Base-by-base conservation (phyloP, 805 yeast species). In the Ogataea haglerorum region DNA sequence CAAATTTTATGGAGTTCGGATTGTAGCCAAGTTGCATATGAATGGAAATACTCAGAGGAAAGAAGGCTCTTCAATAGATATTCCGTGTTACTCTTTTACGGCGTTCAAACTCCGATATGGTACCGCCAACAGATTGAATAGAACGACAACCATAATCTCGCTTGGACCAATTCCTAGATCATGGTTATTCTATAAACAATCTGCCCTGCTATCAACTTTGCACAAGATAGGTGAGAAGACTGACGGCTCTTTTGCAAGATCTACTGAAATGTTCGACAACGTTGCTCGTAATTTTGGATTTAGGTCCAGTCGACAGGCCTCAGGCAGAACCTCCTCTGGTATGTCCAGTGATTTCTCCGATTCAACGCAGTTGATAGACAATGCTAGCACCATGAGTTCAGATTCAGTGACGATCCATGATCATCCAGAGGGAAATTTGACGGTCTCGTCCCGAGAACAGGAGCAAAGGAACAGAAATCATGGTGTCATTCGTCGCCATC, bases 91-190 rank as follows among this genome's bases (percentile, higher is more conserved):
- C 21, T 80, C 87, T 2, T 83, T 76, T 60, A 78, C 87, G 0
- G 82, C 84, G 0, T 77, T 71, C 43, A 65, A 85, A 30, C 61
- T 85, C 18, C 60, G 70, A 12, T 80, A 79, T 56, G 69, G 75
- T n/a, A 63, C 69, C 7, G 64, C 82, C 0, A 37, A 51, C 4
- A 73, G 76, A 40, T 55, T 85, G 6, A 64, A 77, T 17, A 63
- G 65, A n/a, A 61, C 66, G 9, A 70, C 86, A 1, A 65, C 66
- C 34, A 65, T 71, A 2, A 58, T 74, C 0, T 61, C 82, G 7
- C 48, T 85, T 5, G 91, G 91, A 0, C 66, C 70, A 0, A 56
- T 80, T 2, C 91, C 90, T 0, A 58, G 61, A 17, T 56, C 72
- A 10, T 84, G 87, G 88, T 53, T 65, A 13, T 47, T 60, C 14